Conservation (phyloP, 768 basidiomycete genomes). For the Naganishia randhawae region DNA sequence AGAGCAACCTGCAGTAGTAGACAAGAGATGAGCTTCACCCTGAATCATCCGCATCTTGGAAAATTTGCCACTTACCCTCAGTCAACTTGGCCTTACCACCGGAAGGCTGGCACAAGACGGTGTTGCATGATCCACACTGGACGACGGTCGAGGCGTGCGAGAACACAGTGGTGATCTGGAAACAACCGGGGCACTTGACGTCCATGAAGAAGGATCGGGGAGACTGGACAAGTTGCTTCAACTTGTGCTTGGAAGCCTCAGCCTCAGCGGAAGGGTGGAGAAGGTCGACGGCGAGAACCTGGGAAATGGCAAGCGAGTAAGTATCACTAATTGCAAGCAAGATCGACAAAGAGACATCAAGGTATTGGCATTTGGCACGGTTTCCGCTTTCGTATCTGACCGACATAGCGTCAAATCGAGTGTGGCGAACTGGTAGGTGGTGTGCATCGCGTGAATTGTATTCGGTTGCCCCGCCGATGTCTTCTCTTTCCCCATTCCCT, state of each 20-base stretch:
- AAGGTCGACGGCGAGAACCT: slow-evolving; percentile 97
- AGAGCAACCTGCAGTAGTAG: slow-evolving; percentile 68
- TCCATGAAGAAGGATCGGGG: slow-evolving; percentile 99
- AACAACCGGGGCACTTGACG: slow-evolving; percentile 83
- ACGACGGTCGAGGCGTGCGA: slow-evolving; percentile 99
- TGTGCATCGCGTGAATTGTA: background rate
- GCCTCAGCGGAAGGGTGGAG: slow-evolving; percentile 87
- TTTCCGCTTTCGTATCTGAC: background rate
- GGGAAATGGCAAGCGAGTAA: background rate
- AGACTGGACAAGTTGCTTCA: slow-evolving; percentile 96
- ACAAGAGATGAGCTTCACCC: background rate
- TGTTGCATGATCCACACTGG: slow-evolving; percentile 84
- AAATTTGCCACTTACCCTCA: slow-evolving; percentile 67
- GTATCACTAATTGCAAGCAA: background rate
- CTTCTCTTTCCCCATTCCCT: background rate
- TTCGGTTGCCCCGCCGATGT: background rate
- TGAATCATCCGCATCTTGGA: background rate
- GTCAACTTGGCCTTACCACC: slow-evolving; percentile 97
- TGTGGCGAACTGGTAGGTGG: background rate
- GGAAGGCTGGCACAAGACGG: slow-evolving; percentile 93
- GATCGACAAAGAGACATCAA: background rate
- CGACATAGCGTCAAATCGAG: background rate
- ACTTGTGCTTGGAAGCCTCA: slow-evolving; percentile 91
- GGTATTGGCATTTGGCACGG: background rate
- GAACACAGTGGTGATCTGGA: slow-evolving; percentile 73